Base-by-base conservation (phyloP, 805 yeast species). In the Candida anglica region DNA sequence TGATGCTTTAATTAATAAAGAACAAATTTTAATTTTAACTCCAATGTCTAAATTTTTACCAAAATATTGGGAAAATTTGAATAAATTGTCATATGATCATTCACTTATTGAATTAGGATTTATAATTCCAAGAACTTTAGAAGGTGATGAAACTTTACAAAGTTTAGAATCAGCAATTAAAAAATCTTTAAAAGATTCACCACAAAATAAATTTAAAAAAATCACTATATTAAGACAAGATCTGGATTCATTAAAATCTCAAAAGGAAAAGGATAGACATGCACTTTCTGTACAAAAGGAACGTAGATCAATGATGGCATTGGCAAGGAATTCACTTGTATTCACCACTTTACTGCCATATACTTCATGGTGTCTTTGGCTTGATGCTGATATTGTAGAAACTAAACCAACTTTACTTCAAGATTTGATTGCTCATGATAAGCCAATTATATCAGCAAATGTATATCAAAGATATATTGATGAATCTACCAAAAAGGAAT, bases 291-390 rank as follows among this genome's bases (percentile, higher is more conserved):
- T 80, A 18, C 98, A 93, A 60, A 89, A 88, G 59, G 83, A 85
- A 50, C 77, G 98, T 57, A 77, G 98, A 46, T 59, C 84, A 4
- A 79, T 80, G 51, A 91, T 93, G 98, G 95, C 97, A 2, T 66
- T 87, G 44, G 96, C 98, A 3, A 73, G 98, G 56, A 93, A 93
- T 66, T 88, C 96, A 25, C 66, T 93, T 38, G 69, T 93, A 31
- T 87, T 88, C 63, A 84, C 97, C 7, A 79, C 97, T 1, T 66
- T 93, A 30, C 84, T 88, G 3, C 95, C 97, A 15, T 76, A 83
- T 46, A 88, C 95, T 2, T 78, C 94, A 15, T 93, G 98, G 98
- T 84, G 91, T 14, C 66, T 93, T 33, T 93, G 99, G 99, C 67
- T 93, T 46, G 99, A 93, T 60, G 81, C 95, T 2, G 99, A 93